These are phyloP conservation scores for Manihot esculenta DNA, from an alignment of 441 rosid genomes.

Conservation along the genomic window DNA sequence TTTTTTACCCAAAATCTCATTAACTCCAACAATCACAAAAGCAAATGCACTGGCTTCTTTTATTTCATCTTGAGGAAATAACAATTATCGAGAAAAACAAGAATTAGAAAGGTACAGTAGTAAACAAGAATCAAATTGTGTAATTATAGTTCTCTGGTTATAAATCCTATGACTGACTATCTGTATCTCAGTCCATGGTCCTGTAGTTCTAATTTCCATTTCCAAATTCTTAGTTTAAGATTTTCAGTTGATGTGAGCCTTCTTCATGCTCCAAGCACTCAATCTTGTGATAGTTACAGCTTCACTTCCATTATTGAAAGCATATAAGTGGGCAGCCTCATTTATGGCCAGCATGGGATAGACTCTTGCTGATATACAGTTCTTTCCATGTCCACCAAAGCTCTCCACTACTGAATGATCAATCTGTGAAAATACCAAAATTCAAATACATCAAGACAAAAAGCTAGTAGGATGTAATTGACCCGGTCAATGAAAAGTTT, in stretches of 20 bases:
- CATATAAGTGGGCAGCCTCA: conserved; percentile 42
- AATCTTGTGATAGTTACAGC: conserved; percentile 41
- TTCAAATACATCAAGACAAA: background rate
- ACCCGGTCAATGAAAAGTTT: background rate
- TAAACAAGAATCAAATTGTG: background rate
- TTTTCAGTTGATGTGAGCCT: conserved; percentile 43
- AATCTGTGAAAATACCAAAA: conserved; percentile 35
- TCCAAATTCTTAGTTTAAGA: background rate
- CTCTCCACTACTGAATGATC: conserved; percentile 85
- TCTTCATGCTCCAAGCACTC: conserved; percentile 76
- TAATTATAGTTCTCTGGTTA: background rate
- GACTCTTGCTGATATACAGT: conserved; percentile 69
- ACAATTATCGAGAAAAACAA: background rate
- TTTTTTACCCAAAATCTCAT: no score
- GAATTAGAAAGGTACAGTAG: background rate
- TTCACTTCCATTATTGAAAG: conserved; percentile 62
- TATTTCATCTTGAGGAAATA: background rate
- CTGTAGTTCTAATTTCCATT: background rate
- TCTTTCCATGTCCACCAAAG: conserved; percentile 67
- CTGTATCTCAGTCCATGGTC: background rate
- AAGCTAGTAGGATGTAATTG: background rate
- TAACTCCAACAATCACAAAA: no score
- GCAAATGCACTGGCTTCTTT: background rate
- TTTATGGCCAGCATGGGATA: conserved; percentile 59
- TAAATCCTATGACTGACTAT: no score